A percentile compares a stretch with the other conserved stretches of the same genome.
phyloP scores from a whole-genome alignment of 2,329 filamentous ascomycete genomes.

The Chaetomium globosum region DNA sequence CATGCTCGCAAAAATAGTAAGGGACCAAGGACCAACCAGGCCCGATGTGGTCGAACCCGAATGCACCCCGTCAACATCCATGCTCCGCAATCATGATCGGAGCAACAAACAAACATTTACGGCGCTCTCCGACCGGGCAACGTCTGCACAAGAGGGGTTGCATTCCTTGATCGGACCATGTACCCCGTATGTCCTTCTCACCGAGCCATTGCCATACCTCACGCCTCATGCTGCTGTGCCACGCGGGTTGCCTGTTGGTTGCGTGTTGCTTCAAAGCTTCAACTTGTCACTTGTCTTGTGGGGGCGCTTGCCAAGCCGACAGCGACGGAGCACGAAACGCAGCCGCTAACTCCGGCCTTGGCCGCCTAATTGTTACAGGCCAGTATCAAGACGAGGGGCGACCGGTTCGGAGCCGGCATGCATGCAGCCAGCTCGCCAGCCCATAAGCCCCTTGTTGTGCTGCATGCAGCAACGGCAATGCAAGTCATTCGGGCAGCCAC shows the following conservation, averaged over 20 bases:
- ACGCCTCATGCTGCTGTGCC: slow-evolving; percentile 18
- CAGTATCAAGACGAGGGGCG: slow-evolving; percentile 26
- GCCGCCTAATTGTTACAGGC: slow-evolving; percentile 31
- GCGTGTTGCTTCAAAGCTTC: not conserved
- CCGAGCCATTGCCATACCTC: slow-evolving; percentile 8
- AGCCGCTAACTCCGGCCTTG: slow-evolving; percentile 17
- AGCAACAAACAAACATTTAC: slow-evolving; percentile 11
- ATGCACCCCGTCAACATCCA: slow-evolving; percentile 7
- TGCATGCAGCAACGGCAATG: slow-evolving; percentile 29
- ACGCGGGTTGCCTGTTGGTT: slow-evolving; percentile 18
- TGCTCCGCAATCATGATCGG: not conserved
- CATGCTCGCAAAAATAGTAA: slow-evolving; percentile 24
- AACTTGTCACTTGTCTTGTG: not conserved
- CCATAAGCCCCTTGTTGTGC: slow-evolving; percentile 1
- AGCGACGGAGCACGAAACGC: slow-evolving; percentile 10
- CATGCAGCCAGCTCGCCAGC: slow-evolving; percentile 9
- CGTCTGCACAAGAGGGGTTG: not conserved
- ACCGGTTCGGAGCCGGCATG: slow-evolving; percentile 12
- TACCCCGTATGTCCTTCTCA: not conserved
- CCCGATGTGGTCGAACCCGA: not conserved
- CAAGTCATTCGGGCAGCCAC: slow-evolving; percentile 18
- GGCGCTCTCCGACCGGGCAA: not conserved
- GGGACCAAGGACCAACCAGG: not conserved
- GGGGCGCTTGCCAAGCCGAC: slow-evolving; percentile 18
- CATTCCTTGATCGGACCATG: not conserved